phyloP scores from a whole-genome alignment of 2,329 filamentous ascomycete species.

The Neurospora crassa region DNA sequence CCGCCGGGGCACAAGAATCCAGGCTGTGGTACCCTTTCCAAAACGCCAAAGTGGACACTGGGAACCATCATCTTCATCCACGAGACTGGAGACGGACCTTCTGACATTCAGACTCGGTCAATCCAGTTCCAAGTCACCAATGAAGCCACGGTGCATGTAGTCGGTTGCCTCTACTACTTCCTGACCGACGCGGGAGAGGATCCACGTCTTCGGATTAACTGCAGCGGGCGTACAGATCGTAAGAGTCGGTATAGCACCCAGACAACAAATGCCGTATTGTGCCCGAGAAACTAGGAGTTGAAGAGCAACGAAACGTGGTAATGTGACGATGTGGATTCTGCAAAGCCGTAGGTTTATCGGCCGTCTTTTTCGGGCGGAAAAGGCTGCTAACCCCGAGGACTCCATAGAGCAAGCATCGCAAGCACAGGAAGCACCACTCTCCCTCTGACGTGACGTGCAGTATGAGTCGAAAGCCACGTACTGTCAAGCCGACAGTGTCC shows the following conservation, averaged over 20 bases:
- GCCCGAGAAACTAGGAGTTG: conserved; percentile 11
- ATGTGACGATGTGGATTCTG: conserved; percentile 16
- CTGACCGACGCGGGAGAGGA: not conserved
- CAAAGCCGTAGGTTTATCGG: conserved; percentile 14
- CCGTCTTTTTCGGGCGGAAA: not conserved
- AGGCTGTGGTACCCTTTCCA: conserved; percentile 13
- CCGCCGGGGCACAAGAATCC: conserved; percentile 14
- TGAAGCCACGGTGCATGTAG: conserved; percentile 15
- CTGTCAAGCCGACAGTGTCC: conserved; percentile 7
- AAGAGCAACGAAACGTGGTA: conserved; percentile 19
- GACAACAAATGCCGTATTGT: conserved; percentile 12
- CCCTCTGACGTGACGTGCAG: conserved; percentile 15
- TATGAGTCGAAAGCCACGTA: conserved; percentile 5
- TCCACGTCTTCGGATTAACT: conserved; percentile 6
- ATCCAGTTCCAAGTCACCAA: conserved; percentile 17
- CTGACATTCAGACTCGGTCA: conserved; percentile 5
- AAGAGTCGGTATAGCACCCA: conserved; percentile 11
- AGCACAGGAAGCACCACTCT: conserved; percentile 11
- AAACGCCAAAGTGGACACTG: conserved; percentile 15
- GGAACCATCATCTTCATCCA: conserved; percentile 12
- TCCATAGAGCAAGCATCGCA: conserved; percentile 11
- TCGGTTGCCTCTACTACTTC: conserved; percentile 15
- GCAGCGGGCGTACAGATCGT: conserved; percentile 6
- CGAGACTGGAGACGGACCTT: conserved; percentile 11
- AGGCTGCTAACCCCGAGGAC: not conserved